Evolutionary conservation across 208 protist genomes (phyloP).

Genomic region (Trypanosoma rangeli): DNA sequence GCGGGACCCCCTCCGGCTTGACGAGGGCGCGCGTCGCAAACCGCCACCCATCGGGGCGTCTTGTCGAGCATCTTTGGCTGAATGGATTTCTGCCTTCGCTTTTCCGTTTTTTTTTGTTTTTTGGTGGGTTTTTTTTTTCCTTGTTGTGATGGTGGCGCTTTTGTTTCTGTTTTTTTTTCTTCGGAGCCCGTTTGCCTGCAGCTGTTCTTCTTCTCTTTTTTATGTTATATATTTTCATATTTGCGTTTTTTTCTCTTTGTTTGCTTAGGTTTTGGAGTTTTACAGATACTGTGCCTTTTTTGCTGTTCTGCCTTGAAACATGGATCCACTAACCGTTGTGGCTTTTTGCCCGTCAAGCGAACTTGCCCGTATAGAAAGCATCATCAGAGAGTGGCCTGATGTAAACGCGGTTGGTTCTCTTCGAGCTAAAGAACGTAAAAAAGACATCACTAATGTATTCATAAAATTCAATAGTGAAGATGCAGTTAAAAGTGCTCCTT

Average conservation of each 20-base stretch:
- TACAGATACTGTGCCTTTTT: background rate
- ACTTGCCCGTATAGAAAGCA: constrained; percentile 64
- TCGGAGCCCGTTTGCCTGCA: no score
- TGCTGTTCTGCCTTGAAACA: background rate
- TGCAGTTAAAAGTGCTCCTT: constrained; percentile 30
- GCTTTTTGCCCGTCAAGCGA: constrained; percentile 57
- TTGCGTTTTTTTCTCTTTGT: background rate
- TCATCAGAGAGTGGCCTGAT: constrained; percentile 64
- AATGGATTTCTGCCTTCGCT: no score
- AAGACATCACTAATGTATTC: constrained; percentile 77
- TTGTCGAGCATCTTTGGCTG: no score
- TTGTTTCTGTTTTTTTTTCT: constrained; percentile 30
- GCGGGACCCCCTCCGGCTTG: no score
- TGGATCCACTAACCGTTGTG: constrained; percentile 22
- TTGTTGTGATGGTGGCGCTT: background rate
- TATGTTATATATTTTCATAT: background rate
- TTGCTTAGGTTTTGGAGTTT: background rate
- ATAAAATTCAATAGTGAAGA: constrained; percentile 66
- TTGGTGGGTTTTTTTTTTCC: constrained; percentile 2
- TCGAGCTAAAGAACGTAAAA: constrained; percentile 80
- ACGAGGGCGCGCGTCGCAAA: no score
- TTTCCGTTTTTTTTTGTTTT: constrained; percentile 7
- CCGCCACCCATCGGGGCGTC: no score
- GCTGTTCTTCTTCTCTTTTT: constrained; percentile 24
- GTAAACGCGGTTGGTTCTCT: constrained; percentile 84